phyloP scores from a whole-genome alignment of 2,329 filamentous ascomycete genomes.

The Raffaelea deltoideospora region DNA sequence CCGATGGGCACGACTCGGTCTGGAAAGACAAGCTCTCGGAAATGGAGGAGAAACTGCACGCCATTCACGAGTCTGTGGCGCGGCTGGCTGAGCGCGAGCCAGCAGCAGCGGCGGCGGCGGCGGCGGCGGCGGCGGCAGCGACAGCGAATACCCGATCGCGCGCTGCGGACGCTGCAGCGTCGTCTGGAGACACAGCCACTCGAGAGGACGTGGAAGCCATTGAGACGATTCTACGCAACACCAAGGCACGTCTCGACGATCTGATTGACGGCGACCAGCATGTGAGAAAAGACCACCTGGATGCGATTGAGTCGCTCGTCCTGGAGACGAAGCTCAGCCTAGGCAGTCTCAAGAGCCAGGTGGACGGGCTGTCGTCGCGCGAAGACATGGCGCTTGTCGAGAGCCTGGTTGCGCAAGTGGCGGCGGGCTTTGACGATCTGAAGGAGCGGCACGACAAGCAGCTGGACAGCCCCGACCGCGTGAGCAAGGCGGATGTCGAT shows the following conservation, averaged over 20 bases:
- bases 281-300: constrained; percentile 50
- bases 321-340: constrained; percentile 63
- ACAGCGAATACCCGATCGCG: neutral
- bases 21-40: constrained; percentile 17
- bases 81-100: constrained; percentile 12
- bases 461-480: constrained; percentile 42
- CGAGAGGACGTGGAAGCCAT: constrained; percentile 84
- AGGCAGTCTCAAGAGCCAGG: constrained; percentile 18
- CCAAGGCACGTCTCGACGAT: constrained; percentile 77
- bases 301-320: constrained; percentile 49
- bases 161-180: constrained; percentile 12
- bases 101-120: neutral
- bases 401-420: constrained; percentile 63
- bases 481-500: constrained; percentile 71
- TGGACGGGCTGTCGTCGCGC: constrained; percentile 40
- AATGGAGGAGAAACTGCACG: constrained; percentile 37
- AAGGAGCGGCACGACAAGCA: constrained; percentile 40
- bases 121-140: neutral
- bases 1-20: constrained; percentile 3
- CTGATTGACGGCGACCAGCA: constrained; percentile 56
- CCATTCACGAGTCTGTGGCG: constrained; percentile 22
- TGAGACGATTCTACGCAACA: constrained; percentile 78
- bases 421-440: constrained; percentile 60
- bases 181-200: constrained; percentile 34
- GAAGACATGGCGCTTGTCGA: constrained; percentile 68